Conservation (phyloP, 2,329 filamentous ascomycete species). For the Sporothrix euskadiensis region DNA sequence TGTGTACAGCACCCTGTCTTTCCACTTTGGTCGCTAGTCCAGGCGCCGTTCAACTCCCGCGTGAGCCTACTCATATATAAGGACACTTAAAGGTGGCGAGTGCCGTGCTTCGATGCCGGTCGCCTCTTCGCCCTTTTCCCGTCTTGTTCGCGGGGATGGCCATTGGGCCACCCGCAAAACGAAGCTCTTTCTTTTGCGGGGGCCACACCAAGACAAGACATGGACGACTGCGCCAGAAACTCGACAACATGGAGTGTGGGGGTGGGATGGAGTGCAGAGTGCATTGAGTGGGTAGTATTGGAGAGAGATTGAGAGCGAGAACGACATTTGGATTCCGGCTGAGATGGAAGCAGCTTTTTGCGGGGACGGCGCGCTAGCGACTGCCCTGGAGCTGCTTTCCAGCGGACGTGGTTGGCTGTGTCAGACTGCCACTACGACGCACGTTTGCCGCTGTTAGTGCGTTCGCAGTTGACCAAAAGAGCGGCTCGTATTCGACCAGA, state of each 20-base stretch:
- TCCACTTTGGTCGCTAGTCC: background rate
- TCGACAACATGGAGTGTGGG: background rate
- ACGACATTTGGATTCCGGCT: background rate
- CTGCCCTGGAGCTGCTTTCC: background rate
- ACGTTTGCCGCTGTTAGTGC: too few relatives aligned
- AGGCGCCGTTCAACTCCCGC: background rate
- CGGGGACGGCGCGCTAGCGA: background rate
- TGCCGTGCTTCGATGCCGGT: slow-evolving; percentile 12
- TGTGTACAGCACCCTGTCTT: background rate
- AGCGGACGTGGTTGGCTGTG: background rate
- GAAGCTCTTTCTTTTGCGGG: background rate
- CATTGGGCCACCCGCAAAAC: background rate
- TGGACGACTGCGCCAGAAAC: background rate
- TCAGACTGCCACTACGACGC: too few relatives aligned
- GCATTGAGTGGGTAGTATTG: background rate
- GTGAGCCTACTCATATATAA: background rate
- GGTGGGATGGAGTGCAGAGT: background rate
- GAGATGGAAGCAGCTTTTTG: background rate
- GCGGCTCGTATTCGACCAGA: slow-evolving; percentile 2
- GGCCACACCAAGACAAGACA: background rate
- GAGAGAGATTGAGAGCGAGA: background rate
- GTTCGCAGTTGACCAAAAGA: background rate
- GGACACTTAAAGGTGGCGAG: background rate
- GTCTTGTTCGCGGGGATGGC: background rate
- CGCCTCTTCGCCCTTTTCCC: background rate